Evolutionary conservation across 1,139 yeast species (phyloP).

Genomic region (Kodamaea fungicola): DNA sequence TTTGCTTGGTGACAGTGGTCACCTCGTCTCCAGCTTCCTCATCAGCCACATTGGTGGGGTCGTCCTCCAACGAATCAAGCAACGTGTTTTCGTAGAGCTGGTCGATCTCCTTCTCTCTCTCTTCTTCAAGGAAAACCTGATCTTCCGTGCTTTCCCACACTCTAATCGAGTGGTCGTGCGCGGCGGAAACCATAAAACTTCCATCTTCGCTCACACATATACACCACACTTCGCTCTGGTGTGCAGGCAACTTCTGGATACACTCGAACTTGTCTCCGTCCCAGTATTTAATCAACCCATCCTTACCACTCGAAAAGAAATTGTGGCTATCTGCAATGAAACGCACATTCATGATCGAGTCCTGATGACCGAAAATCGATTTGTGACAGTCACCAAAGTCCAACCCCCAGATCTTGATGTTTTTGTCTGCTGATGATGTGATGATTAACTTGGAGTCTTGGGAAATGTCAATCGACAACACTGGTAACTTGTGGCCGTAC

Average conservation of each 20-base stretch:
- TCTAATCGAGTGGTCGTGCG: constrained; percentile 92
- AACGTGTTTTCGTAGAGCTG: constrained; percentile 81
- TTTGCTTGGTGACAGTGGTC: constrained; percentile 72
- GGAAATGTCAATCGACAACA: constrained; percentile 84
- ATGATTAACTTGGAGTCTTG: constrained; percentile 80
- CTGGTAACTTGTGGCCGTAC: constrained; percentile 96
- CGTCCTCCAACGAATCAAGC: constrained; percentile 65
- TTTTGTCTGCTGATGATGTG: constrained; percentile 95
- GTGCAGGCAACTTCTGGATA: constrained; percentile 82
- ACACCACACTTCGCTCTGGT: constrained; percentile 93
- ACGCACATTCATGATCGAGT: constrained; percentile 82
- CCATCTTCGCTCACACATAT: constrained; percentile 75
- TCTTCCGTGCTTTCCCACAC: constrained; percentile 92
- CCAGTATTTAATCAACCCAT: constrained; percentile 90
- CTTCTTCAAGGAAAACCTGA: constrained; percentile 93
- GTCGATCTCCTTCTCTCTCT: constrained; percentile 91
- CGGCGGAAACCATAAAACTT: constrained; percentile 71
- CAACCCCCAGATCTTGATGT: constrained; percentile 95
- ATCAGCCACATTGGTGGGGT: constrained; percentile 37
- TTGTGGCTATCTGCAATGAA: constrained; percentile 84
- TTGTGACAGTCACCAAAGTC: constrained; percentile 99
- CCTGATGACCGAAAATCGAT: constrained; percentile 95
- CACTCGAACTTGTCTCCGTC: constrained; percentile 97
- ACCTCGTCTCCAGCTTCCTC: constrained; percentile 56
- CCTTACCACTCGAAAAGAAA: constrained; percentile 89